These are phyloP conservation scores for Claviceps digitariae DNA, from an alignment of 2,329 filamentous ascomycete genomes.

Conservation along the genomic window DNA sequence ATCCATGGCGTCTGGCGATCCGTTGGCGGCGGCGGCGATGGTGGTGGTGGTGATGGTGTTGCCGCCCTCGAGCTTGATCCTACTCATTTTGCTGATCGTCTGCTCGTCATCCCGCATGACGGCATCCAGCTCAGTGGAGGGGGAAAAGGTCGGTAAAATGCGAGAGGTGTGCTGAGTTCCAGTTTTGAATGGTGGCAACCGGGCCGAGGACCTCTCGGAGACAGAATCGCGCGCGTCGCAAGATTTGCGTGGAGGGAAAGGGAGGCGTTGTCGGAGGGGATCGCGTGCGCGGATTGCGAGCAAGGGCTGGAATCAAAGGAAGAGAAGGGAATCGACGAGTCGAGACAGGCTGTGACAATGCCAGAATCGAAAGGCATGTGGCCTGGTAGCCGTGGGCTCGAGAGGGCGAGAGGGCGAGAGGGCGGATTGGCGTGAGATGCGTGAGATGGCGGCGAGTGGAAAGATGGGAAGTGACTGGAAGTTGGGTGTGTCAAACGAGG, in stretches of 20 bases:
- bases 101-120: slow-evolving; percentile 29
- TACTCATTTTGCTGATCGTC: slow-evolving; percentile 27
- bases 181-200: neutral
- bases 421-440: neutral
- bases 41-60: slow-evolving; percentile 8
- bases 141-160: neutral
- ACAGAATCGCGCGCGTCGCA: slow-evolving; percentile 1
- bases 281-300: slow-evolving; percentile 3
- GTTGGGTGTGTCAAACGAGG: neutral
- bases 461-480: neutral
- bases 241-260: neutral
- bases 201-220: neutral
- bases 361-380: slow-evolving; percentile 9
- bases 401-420: slow-evolving; percentile 1
- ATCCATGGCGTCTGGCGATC: slow-evolving; percentile 26
- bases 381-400: slow-evolving; percentile 8
- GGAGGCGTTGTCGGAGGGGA: neutral
- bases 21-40: slow-evolving; percentile 15
- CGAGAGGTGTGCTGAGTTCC: neutral
- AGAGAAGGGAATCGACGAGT: neutral
- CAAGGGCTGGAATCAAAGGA: neutral
- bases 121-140: slow-evolving; percentile 3
- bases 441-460: slow-evolving; percentile 1
- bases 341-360: neutral
- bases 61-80: slow-evolving; percentile 30